Base-by-base conservation (phyloP, 768 basidiomycete genomes). In the Mycena alexandri region DNA sequence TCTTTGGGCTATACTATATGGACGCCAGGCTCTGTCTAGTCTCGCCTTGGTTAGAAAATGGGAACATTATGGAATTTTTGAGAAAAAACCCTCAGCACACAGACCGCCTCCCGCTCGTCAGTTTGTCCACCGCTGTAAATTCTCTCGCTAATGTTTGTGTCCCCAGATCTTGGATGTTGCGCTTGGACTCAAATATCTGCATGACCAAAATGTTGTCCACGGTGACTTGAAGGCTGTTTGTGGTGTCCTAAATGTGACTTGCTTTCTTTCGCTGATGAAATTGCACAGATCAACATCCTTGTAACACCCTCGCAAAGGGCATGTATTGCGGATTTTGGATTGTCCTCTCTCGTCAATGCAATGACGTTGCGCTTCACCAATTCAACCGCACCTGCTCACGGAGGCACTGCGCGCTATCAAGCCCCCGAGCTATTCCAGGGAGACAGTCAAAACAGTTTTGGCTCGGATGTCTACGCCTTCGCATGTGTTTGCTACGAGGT, bases 381-480 rank as follows among this genome's bases (percentile, higher is more conserved):
- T 24, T 70, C 68, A 38, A 75, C 71, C 42, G 62, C 70, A 11
- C 65, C 52, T 43, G 57, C 54, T 24, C 50, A 65, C n/a, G 74
- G 72, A 13, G 81, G 81, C 2, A 80, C 81, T 77, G 63, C 74
- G 9, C 46, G 46, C 46, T 47, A 47, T 47, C 43, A 77, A 46
- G 79, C 80, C 29, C 81, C 80, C 21, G 81, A 82, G 56, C 73
- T 81, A 16, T 70, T 80, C 77, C 0, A 68, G 74, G 19, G 47
- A n/a, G n/a, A n/a, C n/a, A n/a, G n/a, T n/a, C n/a, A 69, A 11
- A 74, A 74, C 24, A 47, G 43, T 3, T 70, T 67, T 21, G 72
- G 72, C 46, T 75, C 76, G 29, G 83, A 84, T 60, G 76, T 84
- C 59, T 84, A 84, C 63, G 79, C 83, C n/a, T n/a, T n/a, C n/a